Evolutionary conservation across 768 basidiomycete genomes (phyloP), one percentile per base, ranked within the genome.

Genomic region (Holtermannia corniformis): DNA sequence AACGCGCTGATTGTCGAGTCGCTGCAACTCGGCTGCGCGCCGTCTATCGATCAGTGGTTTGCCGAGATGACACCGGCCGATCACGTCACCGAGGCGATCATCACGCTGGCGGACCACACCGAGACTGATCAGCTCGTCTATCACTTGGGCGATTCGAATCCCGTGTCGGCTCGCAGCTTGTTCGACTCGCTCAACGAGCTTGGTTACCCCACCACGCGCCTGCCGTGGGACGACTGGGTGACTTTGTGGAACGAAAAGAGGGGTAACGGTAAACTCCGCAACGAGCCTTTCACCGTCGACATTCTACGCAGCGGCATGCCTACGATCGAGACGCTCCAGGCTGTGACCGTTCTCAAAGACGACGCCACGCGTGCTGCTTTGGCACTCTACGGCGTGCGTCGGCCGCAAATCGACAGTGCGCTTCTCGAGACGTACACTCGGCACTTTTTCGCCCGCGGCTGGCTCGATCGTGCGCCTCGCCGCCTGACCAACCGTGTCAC

Each of bases 41-140:
- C 55, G 12, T 40, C 28, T 21, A 48, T 56, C 44, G 55, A 56
- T 5, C 13, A 37, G 21, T 56, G 43, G 44, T 48, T 46, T 20
- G 50, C 55, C 11, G 55, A 56, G 40, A 56, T 56, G 55, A 56
- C 55, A 26, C 55, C 55, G 13, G 55, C 40, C 7, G 55, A 56
- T 25, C 48, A 47, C 32, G 55, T 56, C 40, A 51, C 44, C 50
- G 41, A 56, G 21, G 50, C 55, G 20, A 56, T 56, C 40, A 56
- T 56, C 28, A 46, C 44, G 3, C 45, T 56, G 14, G 55, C 55
- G 32, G 46, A 51, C 19, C 55, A 56, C 24, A 51, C 55, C 41
- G 44, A 56, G 37, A 43, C 55, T 37, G 41, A 56, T 25, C 55
- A 56, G 23, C 50, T 51, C 45, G 45, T 56, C 44, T 56, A 47